Conservation (phyloP, 371 early-diverging fungal species). For the Cokeromyces recurvatus region DNA sequence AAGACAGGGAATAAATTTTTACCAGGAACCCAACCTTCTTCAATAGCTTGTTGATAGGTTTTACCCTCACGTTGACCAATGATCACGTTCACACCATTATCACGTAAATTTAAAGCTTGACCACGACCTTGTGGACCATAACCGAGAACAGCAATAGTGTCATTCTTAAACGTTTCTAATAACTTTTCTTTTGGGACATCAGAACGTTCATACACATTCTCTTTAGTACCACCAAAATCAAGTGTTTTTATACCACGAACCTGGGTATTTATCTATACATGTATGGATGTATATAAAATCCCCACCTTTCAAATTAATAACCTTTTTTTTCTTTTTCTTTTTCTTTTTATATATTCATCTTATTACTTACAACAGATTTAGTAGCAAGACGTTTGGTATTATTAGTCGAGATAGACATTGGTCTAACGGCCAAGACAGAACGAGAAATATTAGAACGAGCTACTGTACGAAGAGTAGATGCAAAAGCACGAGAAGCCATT, state of each 20-base stretch:
- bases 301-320: too few species aligned
- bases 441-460: constrained; percentile 29
- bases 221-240: constrained; percentile 91
- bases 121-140: constrained; percentile 98
- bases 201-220: constrained; percentile 92
- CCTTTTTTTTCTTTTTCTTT: background rate
- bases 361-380: constrained; percentile 28
- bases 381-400: constrained; percentile 20
- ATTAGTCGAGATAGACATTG: constrained; percentile 19
- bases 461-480: constrained; percentile 40
- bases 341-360: background rate
- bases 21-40: constrained; percentile 96
- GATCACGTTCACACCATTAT: constrained; percentile 95
- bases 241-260: constrained; percentile 87
- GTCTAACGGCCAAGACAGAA: constrained; percentile 22
- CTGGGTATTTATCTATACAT: constrained; percentile 39
- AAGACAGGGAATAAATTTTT: constrained; percentile 93
- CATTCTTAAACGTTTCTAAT: constrained; percentile 86
- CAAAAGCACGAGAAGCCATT: constrained; percentile 43
- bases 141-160: constrained; percentile 94
- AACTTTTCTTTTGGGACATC: constrained; percentile 93
- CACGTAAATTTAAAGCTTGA: constrained; percentile 94
- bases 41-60: constrained; percentile 89
- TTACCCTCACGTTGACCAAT: constrained; percentile 93
- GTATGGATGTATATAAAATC: too few species aligned